phyloP scores from a whole-genome alignment of 1,139 yeast species.

The Kodamaea anthophila region DNA sequence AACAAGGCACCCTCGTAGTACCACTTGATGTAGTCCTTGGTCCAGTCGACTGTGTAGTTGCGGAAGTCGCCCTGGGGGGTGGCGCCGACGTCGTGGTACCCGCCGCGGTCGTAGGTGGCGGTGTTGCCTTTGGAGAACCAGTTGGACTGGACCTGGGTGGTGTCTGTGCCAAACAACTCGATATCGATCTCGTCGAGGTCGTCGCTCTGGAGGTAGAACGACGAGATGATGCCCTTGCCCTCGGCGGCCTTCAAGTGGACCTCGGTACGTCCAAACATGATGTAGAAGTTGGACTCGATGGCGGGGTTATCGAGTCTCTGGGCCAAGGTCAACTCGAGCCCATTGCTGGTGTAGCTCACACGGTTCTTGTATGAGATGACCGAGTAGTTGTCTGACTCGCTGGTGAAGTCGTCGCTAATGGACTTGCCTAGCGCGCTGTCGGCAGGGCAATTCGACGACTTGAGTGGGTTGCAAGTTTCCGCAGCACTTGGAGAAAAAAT shows the following conservation, averaged over 20 bases:
- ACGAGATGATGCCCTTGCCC: constrained; percentile 73
- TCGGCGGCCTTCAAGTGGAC: constrained; percentile 64
- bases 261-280: constrained; percentile 83
- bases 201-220: constrained; percentile 78
- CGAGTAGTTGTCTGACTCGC: constrained; percentile 33
- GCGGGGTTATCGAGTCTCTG: constrained; percentile 73
- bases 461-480: constrained; percentile 30
- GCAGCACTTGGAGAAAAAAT: constrained; percentile 6
- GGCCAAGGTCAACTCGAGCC: constrained; percentile 53
- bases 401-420: constrained; percentile 42
- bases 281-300: constrained; percentile 65
- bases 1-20: constrained; percentile 37
- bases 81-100: constrained; percentile 45
- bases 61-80: constrained; percentile 46
- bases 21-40: constrained; percentile 31
- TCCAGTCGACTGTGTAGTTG: constrained; percentile 34
- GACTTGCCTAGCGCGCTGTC: constrained; percentile 55
- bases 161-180: constrained; percentile 79
- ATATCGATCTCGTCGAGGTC: constrained; percentile 83
- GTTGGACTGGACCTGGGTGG: constrained; percentile 69
- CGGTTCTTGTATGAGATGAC: constrained; percentile 20
- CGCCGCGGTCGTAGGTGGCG: constrained; percentile 72
- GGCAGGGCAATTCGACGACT: constrained; percentile 25
- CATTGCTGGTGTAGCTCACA: constrained; percentile 28
- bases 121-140: constrained; percentile 78